Evolutionary conservation across 192 early-diverging fungal species (phyloP).

Genomic region (Coemansia sp.): DNA sequence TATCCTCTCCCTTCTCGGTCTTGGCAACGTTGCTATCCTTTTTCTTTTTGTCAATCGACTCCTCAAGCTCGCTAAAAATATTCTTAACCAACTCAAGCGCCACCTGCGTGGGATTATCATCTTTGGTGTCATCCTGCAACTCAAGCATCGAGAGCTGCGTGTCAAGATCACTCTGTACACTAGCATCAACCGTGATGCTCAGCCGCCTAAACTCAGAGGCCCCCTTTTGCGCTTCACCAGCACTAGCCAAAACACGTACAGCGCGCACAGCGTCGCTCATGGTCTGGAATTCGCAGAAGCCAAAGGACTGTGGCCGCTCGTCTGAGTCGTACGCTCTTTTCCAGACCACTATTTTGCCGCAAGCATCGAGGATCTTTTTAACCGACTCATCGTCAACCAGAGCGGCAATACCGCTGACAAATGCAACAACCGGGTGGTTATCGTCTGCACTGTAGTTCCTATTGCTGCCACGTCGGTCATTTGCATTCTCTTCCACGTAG

Average conservation of each 20-base stretch:
- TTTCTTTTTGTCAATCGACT: neutral
- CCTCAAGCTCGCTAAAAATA: conserved; percentile 17
- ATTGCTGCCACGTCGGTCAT: neutral
- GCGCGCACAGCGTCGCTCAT: conserved; percentile 20
- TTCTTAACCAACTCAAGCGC: conserved; percentile 16
- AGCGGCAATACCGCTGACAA: conserved; percentile 26
- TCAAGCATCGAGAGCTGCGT: neutral
- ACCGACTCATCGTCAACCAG: conserved; percentile 31
- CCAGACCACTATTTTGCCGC: conserved; percentile 36
- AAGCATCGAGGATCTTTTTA: conserved; percentile 27
- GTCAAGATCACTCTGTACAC: conserved; percentile 10
- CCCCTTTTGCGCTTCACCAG: neutral
- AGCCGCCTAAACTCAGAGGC: conserved; percentile 5
- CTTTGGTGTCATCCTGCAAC: neutral
- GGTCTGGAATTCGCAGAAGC: conserved; percentile 45
- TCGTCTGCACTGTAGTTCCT: neutral
- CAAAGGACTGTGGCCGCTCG: conserved; percentile 39
- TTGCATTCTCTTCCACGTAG: neutral
- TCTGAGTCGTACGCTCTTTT: conserved; percentile 22
- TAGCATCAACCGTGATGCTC: conserved; percentile 14
- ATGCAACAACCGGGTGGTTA: conserved; percentile 14
- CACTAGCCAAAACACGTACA: conserved; percentile 20
- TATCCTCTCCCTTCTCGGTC: neutral
- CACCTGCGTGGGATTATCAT: neutral
- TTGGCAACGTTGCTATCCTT: neutral